Evolutionary conservation across 805 yeast species (phyloP), one percentile per base, ranked within the genome.

Genomic region (Yarrowia phangngaensis): DNA sequence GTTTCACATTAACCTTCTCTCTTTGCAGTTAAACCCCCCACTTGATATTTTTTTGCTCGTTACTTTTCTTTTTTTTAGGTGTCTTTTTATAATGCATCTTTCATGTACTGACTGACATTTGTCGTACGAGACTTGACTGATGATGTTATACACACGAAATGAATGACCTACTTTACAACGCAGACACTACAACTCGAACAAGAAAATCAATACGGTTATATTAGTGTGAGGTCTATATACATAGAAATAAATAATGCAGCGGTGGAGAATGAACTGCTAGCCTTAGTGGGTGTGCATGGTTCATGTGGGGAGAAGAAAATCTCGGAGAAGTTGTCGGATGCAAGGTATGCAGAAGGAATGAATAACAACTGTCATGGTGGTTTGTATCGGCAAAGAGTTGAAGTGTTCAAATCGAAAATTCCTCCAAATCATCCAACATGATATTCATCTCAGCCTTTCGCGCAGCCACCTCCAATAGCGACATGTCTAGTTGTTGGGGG

Each of bases 401-500:
- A 5, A 24, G 8, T 8, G 14, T 16, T 20, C 22, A 41, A 19
- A 41, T 13, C 6, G 48, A 20, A 8, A 54, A 32, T 5, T 34
- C 52, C 35, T 54, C 54, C 6, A 63, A 41, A 35, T 62, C 65
- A 16, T 52, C 50, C n/a, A 59, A 53, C 29, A 63, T 50, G 16
- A 56, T 54, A 17, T 59, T 60, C 57, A 63, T 58, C 49, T 63
- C 64, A 8, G 66, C 66, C 35, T 65, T 36, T 35, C 55, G 53
- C 16, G 65, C 66, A 0, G 66, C 66, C 34, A 62, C 67, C 22
- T 58, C 60, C 11, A 63, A 55, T 11, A 63, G 55, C 50, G 63
- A 62, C 14, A 57, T 52, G 30, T 43, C 45, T 6, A 20, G 28
- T 35, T 29, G 34, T 29, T 41, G 48, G 22, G 48, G 48, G n/a